Conservation (phyloP, 352 stramenopile genomes). For the Phytophthora sansomeana region DNA sequence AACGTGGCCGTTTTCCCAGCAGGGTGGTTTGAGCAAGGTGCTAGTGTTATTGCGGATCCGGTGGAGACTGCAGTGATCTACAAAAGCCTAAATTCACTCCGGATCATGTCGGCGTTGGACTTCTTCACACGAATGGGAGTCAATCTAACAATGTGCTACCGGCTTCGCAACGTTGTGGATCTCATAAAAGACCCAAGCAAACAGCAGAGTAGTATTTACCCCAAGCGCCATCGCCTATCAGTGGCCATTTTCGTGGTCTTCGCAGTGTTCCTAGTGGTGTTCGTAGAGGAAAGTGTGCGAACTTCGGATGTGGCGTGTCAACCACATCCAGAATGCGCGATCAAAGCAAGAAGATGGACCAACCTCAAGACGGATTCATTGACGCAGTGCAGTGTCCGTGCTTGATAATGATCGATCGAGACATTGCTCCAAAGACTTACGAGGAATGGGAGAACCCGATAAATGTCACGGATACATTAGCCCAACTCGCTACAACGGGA, state of each 20-base stretch:
- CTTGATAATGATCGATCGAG: constrained; percentile 45
- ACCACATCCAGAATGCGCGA: constrained; percentile 33
- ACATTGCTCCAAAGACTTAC: constrained; percentile 26
- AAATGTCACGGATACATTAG: constrained; percentile 42
- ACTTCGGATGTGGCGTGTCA: constrained; percentile 22
- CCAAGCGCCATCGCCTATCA: constrained; percentile 2
- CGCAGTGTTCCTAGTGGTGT: constrained; percentile 7
- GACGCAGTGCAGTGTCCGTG: constrained; percentile 51
- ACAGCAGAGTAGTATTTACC: constrained; percentile 2
- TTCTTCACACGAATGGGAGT: constrained; percentile 31
- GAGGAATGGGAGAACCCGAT: constrained; percentile 41
- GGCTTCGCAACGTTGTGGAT: constrained; percentile 1
- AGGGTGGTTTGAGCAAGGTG: constrained; percentile 2
- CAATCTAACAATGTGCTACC: constrained; percentile 19
- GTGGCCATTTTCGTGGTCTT: constrained; percentile 15
- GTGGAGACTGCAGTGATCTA: constrained; percentile 6
- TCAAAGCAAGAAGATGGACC: constrained; percentile 37
- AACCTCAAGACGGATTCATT: constrained; percentile 10
- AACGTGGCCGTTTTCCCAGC: constrained; percentile 23
- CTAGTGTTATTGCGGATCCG: constrained; percentile 2
- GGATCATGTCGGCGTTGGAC: constrained; percentile 27
- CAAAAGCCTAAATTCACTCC: constrained; percentile 28
- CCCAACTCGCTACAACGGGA: constrained; percentile 28
- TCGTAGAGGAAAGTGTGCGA: constrained; percentile 27
- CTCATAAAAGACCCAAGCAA: constrained; percentile 2